Base-by-base conservation (phyloP, 1,139 yeast species). In the Debaryomycetaceae sp. region DNA sequence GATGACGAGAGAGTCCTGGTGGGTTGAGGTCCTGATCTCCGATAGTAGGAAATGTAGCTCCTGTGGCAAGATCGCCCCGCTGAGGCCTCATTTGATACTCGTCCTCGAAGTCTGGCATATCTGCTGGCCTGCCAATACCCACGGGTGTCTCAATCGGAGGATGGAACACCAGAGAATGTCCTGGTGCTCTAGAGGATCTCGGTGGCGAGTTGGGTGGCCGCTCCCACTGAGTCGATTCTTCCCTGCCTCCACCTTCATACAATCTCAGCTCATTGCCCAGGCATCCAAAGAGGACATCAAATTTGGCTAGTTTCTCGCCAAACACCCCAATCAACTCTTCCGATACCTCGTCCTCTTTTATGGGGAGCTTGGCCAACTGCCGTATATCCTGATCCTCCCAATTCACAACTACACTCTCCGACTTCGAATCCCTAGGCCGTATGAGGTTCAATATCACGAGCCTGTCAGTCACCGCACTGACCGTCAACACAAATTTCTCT, bases 81-180 rank as follows among this genome's bases (percentile, higher is more conserved):
- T 42, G 48, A 37, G 47, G 45, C 22, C 50, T 52, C 43, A 76
- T 62, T 51, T 78, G 77, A 50, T 76, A 75, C 53, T 80, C 85
- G 56, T 80, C 84, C 37, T 80, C 85, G 57, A 80, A 80, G 20
- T 72, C 77, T 1, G 85, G 85, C 61, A 75, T 75, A 49, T 73
- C 80, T 22, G 59, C 17, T 4, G 45, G 45, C 14, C 45, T 31
- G 7, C 45, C 22, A 9, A 8, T 34, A 17, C 36, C 41, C 6
- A 17, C 24, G 8, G 39, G 39, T 8, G 9, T 34, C 22, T 34
- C 13, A 3, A 34, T 13, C 3, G 13, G 8, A n/a, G 37, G 37
- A 8, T 34, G 2, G 8, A 8, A 9, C 13, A 17, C 13, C 8
- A 8, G 9, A 27, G 8, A 7, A 8, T 11, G 8, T 7, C 31